Conservation (phyloP, 345 rosid species). For the Zanthoxylum bungeanum region DNA sequence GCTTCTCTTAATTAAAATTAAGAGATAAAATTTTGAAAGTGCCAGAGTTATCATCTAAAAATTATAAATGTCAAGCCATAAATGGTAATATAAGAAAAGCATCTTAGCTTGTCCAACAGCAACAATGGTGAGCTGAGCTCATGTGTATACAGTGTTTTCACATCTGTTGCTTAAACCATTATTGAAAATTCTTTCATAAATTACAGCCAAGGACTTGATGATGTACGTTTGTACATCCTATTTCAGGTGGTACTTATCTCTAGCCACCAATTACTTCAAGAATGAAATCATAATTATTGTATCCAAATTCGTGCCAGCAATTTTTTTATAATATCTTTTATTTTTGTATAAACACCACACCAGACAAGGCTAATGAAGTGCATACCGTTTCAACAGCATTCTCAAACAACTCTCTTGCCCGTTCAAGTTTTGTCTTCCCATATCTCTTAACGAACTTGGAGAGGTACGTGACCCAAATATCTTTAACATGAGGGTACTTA, state of each 20-base stretch:
- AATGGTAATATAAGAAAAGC: no score
- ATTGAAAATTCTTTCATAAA: neutral
- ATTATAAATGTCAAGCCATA: no score
- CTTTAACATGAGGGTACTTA: conserved; percentile 96
- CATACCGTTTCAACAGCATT: conserved; percentile 86
- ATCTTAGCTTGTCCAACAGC: no score
- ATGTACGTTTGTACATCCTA: neutral
- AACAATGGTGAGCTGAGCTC: neutral
- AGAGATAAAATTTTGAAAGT: no score
- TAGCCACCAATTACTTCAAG: no score
- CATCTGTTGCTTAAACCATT: neutral
- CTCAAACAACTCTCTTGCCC: conserved; percentile 91
- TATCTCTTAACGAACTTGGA: conserved; percentile 89
- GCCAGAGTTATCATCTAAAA: no score
- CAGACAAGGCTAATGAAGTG: conserved; percentile 4
- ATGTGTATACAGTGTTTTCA: neutral
- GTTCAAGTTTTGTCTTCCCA: conserved; percentile 84
- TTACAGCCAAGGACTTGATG: neutral
- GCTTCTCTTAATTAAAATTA: no score
- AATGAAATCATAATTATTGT: no score
- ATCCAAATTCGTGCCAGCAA: no score
- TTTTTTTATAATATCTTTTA: no score
- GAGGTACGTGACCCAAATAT: conserved; percentile 89
- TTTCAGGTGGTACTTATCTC: no score
- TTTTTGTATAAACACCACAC: neutral